phyloP scores from a whole-genome alignment of 257 asterid species.

The Rauvolfia tetraphylla region DNA sequence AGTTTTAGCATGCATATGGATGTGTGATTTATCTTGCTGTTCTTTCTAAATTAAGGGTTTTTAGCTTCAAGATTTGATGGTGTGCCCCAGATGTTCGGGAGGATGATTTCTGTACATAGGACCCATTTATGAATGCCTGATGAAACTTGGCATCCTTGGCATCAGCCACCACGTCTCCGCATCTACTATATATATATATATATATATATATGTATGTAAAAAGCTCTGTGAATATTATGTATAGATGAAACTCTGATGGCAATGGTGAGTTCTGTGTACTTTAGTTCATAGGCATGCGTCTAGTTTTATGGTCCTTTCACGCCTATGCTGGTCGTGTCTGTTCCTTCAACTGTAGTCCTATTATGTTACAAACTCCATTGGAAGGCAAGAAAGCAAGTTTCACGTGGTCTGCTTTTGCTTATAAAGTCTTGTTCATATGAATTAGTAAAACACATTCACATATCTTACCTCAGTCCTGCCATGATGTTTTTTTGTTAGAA shows the following conservation, averaged over 20 bases:
- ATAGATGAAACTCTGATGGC: conserved; percentile 11
- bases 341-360: background rate
- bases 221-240: conserved; percentile 38
- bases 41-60: background rate
- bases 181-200: conserved; percentile 4
- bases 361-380: background rate
- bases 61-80: conserved; percentile 1
- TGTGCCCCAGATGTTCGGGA: conserved; percentile 18
- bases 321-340: background rate
- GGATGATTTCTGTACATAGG: conserved; percentile 35
- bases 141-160: conserved; percentile 12
- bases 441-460: too few species aligned
- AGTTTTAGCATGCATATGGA: background rate
- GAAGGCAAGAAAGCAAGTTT: background rate
- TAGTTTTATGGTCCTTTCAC: background rate
- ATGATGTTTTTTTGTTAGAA: too few species aligned
- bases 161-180: conserved; percentile 4
- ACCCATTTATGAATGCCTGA: conserved; percentile 23
- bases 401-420: background rate
- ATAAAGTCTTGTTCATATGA: too few species aligned
- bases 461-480: too few species aligned
- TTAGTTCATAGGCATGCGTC: too few species aligned
- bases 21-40: background rate
- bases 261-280: conserved; percentile 9
- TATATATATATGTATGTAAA: conserved; percentile 3